phyloP scores from a whole-genome alignment of 345 rosid species.

The Pistacia vera region DNA sequence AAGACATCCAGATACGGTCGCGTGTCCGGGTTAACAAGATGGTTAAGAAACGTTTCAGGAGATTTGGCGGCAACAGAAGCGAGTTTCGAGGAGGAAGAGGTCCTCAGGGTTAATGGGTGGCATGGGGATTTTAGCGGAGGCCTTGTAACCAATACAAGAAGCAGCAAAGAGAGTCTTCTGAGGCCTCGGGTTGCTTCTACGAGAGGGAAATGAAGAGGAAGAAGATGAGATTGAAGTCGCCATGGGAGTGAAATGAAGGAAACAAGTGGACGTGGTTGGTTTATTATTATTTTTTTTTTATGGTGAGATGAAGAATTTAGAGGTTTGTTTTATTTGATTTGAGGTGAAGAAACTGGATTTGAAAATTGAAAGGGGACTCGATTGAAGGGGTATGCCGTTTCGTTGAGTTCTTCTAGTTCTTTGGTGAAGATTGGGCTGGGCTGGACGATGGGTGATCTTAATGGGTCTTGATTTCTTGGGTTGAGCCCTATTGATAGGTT shows the following conservation, averaged over 20 bases:
- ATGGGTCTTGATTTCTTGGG: neutral
- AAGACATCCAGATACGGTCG: conserved; percentile 80
- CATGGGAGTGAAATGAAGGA: conserved; percentile 41
- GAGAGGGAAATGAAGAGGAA: conserved; percentile 35
- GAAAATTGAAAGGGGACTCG: neutral
- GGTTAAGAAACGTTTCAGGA: conserved; percentile 53
- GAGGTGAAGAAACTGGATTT: neutral
- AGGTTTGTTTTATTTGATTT: neutral
- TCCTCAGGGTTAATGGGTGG: conserved; percentile 81
- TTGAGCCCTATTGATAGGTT: neutral
- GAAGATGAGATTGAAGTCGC: conserved; percentile 39
- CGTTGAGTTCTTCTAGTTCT: neutral
- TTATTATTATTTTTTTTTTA: neutral
- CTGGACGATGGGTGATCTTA: neutral
- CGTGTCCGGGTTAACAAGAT: conserved; percentile 46
- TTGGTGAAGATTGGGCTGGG: neutral
- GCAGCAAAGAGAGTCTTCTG: conserved; percentile 32
- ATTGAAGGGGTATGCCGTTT: neutral
- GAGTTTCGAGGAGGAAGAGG: conserved; percentile 61
- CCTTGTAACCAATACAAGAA: conserved; percentile 38
- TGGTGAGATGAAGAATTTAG: neutral
- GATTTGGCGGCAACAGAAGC: conserved; percentile 64
- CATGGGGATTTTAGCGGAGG: conserved; percentile 58
- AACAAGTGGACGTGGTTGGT: conserved; percentile 46
- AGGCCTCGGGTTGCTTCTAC: conserved; percentile 23